phyloP scores from a whole-genome alignment of 2,329 filamentous ascomycete species.

The Capronia epimyces region DNA sequence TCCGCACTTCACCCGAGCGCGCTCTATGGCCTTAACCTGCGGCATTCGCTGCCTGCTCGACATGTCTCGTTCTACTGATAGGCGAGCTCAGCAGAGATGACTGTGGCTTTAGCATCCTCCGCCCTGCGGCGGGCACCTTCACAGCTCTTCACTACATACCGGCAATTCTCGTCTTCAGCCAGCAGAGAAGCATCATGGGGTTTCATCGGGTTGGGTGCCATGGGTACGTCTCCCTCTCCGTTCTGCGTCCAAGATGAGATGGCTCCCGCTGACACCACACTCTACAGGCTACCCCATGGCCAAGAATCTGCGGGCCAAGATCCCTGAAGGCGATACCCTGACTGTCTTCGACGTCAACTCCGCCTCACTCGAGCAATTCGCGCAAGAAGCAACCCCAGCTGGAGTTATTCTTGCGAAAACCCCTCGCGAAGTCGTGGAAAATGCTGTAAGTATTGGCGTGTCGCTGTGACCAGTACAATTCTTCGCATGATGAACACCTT shows the following conservation, averaged over 20 bases:
- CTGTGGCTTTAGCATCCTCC: slow-evolving; percentile 11
- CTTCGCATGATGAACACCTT: slow-evolving; percentile 48
- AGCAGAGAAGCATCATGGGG: slow-evolving; percentile 49
- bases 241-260: not conserved
- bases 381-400: slow-evolving; percentile 47
- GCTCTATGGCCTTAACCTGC: slow-evolving; percentile 9
- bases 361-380: slow-evolving; percentile 52
- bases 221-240: slow-evolving; percentile 45
- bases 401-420: slow-evolving; percentile 53
- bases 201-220: slow-evolving; percentile 56
- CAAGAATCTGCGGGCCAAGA: slow-evolving; percentile 62
- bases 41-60: slow-evolving; percentile 10
- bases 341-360: slow-evolving; percentile 62
- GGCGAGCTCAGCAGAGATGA: slow-evolving; percentile 28
- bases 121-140: slow-evolving; percentile 16
- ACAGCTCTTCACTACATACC: slow-evolving; percentile 3
- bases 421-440: slow-evolving; percentile 60
- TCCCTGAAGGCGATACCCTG: slow-evolving; percentile 57
- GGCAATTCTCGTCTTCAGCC: slow-evolving; percentile 46
- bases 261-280: slow-evolving; percentile 9
- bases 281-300: slow-evolving; percentile 65
- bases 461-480: not conserved
- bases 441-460: slow-evolving; percentile 52
- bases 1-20: slow-evolving; percentile 15
- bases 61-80: slow-evolving; percentile 6